Evolutionary conservation across 2,329 filamentous ascomycete genomes (phyloP).

Genomic region (Aphanoascus verrucosus): DNA sequence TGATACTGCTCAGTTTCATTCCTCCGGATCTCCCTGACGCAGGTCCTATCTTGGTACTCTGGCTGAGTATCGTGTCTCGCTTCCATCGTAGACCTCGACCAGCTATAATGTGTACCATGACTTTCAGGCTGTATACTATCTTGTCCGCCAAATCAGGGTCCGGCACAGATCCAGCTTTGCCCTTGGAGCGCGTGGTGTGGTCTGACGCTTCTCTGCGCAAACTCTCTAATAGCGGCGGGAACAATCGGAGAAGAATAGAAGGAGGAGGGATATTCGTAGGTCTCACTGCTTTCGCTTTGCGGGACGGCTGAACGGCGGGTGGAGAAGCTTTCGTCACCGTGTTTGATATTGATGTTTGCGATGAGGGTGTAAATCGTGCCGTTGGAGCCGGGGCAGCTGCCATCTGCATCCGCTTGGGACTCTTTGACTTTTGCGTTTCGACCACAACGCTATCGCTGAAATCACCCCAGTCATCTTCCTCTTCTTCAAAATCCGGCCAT

Average conservation of each 20-base stretch:
- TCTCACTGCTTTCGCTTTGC: constrained; percentile 34
- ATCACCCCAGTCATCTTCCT: constrained; percentile 45
- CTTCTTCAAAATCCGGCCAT: constrained; percentile 24
- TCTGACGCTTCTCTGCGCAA: constrained; percentile 56
- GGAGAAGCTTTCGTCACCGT: background rate
- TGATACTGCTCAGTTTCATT: constrained; percentile 84
- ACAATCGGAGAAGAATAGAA: constrained; percentile 65
- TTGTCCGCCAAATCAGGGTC: constrained; percentile 18
- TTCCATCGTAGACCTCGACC: constrained; percentile 85
- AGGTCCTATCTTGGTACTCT: constrained; percentile 74
- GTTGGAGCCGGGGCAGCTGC: background rate
- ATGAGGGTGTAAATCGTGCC: background rate
- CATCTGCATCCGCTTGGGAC: background rate
- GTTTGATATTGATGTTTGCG: background rate
- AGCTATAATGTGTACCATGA: constrained; percentile 69
- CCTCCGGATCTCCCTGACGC: constrained; percentile 62
- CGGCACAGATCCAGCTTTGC: constrained; percentile 38
- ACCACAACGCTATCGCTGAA: constrained; percentile 34
- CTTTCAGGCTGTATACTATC: constrained; percentile 32
- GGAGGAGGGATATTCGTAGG: constrained; percentile 86
- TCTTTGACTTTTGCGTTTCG: background rate
- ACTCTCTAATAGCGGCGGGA: constrained; percentile 58
- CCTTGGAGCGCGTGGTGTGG: constrained; percentile 41
- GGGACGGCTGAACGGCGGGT: background rate
- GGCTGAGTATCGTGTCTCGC: constrained; percentile 69